Evolutionary conservation across 2,329 filamentous ascomycete species (phyloP).

Genomic region (Hypomyces perniciosus): DNA sequence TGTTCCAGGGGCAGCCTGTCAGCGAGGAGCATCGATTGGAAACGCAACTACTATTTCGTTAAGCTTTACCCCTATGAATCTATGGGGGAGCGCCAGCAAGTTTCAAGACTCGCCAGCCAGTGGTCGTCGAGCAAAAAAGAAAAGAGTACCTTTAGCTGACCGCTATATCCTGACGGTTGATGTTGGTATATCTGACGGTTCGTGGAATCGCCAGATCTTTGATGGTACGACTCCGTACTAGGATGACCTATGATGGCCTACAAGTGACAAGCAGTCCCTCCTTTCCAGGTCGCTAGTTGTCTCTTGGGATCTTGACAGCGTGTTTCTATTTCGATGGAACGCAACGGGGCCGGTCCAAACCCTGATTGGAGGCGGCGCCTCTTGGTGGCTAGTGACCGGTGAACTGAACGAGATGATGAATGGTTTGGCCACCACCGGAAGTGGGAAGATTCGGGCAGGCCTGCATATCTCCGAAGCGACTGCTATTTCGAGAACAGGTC

Average conservation of each 20-base stretch:
- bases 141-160: too few relatives aligned
- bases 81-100: not conserved
- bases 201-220: too few relatives aligned
- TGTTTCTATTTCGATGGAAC: not conserved
- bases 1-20: constrained; percentile 45
- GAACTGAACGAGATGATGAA: too few relatives aligned
- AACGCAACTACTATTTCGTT: constrained; percentile 27
- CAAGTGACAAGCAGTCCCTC: not conserved
- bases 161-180: too few relatives aligned
- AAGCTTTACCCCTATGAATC: constrained; percentile 30
- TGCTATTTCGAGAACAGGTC: not conserved
- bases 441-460: not conserved
- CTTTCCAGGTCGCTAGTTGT: not conserved
- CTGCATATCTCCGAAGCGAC: not conserved
- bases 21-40: constrained; percentile 41
- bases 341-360: too few relatives aligned
- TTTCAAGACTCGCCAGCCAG: not conserved
- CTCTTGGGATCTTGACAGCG: not conserved
- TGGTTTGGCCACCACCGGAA: too few relatives aligned
- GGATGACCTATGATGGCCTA: not conserved
- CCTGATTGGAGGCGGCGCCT: too few relatives aligned
- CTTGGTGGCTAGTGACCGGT: too few relatives aligned
- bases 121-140: too few relatives aligned
- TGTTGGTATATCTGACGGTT: too few relatives aligned
- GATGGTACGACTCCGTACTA: not conserved